Evolutionary conservation across 2,329 filamentous ascomycete species (phyloP).

Genomic region (Alternaria conjuncta): DNA sequence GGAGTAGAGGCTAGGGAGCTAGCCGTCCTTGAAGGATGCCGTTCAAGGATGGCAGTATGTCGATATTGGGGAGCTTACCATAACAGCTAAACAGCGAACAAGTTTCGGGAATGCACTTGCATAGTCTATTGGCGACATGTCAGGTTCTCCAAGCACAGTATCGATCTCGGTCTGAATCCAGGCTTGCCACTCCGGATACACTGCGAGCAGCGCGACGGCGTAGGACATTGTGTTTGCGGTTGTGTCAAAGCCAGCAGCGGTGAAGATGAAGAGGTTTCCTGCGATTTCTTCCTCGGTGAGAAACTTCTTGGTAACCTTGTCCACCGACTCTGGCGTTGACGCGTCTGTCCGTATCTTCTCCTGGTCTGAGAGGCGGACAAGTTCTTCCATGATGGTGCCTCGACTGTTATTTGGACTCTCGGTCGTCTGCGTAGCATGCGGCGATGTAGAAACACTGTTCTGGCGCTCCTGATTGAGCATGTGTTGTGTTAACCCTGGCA

Average conservation of each 20-base stretch:
- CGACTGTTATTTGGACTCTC: neutral
- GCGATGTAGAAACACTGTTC: neutral
- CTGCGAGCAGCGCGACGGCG: slow-evolving; percentile 53
- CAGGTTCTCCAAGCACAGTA: slow-evolving; percentile 24
- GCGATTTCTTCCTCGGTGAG: slow-evolving; percentile 22
- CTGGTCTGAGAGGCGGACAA: slow-evolving; percentile 2
- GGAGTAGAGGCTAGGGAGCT: neutral
- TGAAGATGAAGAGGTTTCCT: slow-evolving; percentile 31
- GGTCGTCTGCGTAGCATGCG: neutral
- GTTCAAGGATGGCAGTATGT: neutral
- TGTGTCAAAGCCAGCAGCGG: slow-evolving; percentile 28
- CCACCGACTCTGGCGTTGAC: neutral
- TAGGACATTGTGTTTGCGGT: slow-evolving; percentile 58
- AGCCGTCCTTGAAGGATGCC: neutral
- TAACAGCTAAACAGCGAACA: slow-evolving; percentile 3
- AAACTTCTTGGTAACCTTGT: neutral
- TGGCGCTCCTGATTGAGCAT: neutral
- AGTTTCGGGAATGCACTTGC: neutral
- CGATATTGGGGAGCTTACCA: neutral
- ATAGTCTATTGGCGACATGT: neutral
- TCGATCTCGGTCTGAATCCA: slow-evolving; percentile 59
- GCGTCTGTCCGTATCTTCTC: neutral
- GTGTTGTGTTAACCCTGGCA: neutral
- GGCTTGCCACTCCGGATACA: slow-evolving; percentile 57
- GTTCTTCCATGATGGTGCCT: slow-evolving; percentile 1